Conservation (phyloP, 345 rosid species). For the Mangifera indica region DNA sequence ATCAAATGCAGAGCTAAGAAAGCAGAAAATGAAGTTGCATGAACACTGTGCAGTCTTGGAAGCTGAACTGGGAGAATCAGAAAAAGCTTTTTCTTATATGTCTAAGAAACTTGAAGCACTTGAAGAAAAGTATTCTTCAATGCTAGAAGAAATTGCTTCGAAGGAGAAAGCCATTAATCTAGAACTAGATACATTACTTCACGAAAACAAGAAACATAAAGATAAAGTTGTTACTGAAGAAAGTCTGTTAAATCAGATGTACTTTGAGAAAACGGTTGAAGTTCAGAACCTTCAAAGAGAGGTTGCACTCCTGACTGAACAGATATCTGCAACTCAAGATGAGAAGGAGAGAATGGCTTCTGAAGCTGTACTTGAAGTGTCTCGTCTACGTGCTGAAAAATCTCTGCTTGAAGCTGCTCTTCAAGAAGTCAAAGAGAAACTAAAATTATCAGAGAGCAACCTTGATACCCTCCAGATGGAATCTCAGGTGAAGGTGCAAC, state of each 20-base stretch:
- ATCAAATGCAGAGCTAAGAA: constrained; percentile 47
- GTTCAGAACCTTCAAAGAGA: constrained; percentile 47
- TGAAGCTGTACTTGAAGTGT: constrained; percentile 44
- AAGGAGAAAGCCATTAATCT: constrained; percentile 56
- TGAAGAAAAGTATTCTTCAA: constrained; percentile 43
- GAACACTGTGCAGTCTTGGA: constrained; percentile 48
- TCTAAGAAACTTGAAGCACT: constrained; percentile 42
- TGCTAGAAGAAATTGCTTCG: constrained; percentile 54
- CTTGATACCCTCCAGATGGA: constrained; percentile 31
- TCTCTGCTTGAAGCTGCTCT: constrained; percentile 37
- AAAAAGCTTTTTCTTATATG: constrained; percentile 35
- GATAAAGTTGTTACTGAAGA: constrained; percentile 40
- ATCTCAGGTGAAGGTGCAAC: constrained; percentile 36
- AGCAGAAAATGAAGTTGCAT: constrained; percentile 44
- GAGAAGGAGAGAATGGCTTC: constrained; percentile 34
- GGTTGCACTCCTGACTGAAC: constrained; percentile 37
- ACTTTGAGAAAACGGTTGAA: constrained; percentile 42
- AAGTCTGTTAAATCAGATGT: constrained; percentile 39
- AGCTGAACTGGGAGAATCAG: constrained; percentile 52
- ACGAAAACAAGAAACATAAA: constrained; percentile 42
- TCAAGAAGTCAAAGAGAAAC: constrained; percentile 39
- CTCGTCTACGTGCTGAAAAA: constrained; percentile 43
- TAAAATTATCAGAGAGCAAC: constrained; percentile 34
- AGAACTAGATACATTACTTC: constrained; percentile 51
- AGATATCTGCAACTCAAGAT: constrained; percentile 39